Percentiles rank a stretch among this genome's conserved stretches.
These are phyloP conservation scores for Hyphodiscus hymeniophilus DNA, from an alignment of 495 filamentous ascomycete genomes.

Conservation along the genomic window DNA sequence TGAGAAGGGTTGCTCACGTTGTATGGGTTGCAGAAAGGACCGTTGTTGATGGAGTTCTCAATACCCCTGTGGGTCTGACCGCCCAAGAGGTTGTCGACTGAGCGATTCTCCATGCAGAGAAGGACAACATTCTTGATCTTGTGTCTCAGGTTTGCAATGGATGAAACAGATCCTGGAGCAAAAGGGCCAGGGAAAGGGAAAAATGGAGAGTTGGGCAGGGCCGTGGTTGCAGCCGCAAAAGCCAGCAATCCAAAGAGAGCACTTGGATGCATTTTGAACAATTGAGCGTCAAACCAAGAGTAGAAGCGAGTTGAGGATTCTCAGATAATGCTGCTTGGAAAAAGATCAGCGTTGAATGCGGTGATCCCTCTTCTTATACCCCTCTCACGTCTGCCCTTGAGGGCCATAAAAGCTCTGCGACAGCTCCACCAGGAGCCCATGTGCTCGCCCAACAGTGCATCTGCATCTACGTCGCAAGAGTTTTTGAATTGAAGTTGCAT, in stretches of 20 bases:
- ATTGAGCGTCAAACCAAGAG: constrained; percentile 3
- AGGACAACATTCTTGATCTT: constrained; percentile 42
- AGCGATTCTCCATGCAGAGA: constrained; percentile 39
- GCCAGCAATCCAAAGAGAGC: constrained; percentile 29
- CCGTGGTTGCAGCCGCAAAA: constrained; percentile 28
- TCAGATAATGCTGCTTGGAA: constrained; percentile 9
- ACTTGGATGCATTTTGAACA: constrained; percentile 27
- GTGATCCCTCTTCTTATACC: constrained; percentile 6
- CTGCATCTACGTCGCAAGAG: constrained; percentile 9
- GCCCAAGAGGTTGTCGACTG: constrained; percentile 37
- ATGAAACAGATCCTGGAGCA: constrained; percentile 15
- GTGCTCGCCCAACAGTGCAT: constrained; percentile 4
- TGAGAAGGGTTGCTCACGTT: constrained; percentile 14
- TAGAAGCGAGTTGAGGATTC: constrained; percentile 3
- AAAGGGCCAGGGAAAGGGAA: constrained; percentile 8
- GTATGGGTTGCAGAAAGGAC: constrained; percentile 35
- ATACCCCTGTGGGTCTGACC: constrained; percentile 26
- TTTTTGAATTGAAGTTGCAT: constrained; percentile 2
- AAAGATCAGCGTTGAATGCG: constrained; percentile 5
- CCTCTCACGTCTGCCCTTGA: constrained; percentile 3
- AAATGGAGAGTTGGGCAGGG: constrained; percentile 17
- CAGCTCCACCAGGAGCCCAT: constrained; percentile 7
- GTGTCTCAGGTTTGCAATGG: constrained; percentile 23
- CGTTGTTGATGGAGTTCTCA: constrained; percentile 38
- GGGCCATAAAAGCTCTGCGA: constrained; percentile 3